phyloP scores from a whole-genome alignment of 345 rosid genomes.

The Eucalyptus tenuipes region DNA sequence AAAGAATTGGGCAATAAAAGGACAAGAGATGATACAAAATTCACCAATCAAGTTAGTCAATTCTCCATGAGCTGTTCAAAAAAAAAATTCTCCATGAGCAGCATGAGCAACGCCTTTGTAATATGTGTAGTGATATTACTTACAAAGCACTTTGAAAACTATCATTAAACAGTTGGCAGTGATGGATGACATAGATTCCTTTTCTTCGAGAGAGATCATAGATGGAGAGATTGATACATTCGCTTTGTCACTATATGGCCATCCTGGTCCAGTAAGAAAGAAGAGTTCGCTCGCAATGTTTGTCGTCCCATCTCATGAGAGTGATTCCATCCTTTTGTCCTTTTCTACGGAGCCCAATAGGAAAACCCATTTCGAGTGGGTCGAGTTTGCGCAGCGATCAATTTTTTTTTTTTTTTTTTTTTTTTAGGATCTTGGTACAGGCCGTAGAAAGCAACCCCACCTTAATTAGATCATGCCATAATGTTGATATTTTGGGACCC shows the following conservation, averaged over 20 bases:
- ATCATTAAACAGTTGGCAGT: background rate
- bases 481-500: background rate
- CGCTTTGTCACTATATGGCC: background rate
- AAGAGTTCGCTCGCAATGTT: background rate
- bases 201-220: background rate
- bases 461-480: background rate
- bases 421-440: background rate
- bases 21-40: background rate
- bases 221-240: background rate
- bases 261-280: background rate
- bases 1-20: background rate
- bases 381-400: background rate
- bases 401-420: accelerated
- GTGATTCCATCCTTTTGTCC: background rate
- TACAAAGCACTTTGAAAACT: background rate
- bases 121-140: background rate
- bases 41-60: background rate
- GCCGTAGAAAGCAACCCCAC: background rate
- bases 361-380: background rate
- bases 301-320: background rate
- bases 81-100: background rate
- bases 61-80: background rate
- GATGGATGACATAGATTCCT: background rate
- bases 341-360: background rate
- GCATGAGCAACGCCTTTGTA: background rate